Evolutionary conservation across 2,329 filamentous ascomycete species (phyloP).

Genomic region (Verticillium longisporum): DNA sequence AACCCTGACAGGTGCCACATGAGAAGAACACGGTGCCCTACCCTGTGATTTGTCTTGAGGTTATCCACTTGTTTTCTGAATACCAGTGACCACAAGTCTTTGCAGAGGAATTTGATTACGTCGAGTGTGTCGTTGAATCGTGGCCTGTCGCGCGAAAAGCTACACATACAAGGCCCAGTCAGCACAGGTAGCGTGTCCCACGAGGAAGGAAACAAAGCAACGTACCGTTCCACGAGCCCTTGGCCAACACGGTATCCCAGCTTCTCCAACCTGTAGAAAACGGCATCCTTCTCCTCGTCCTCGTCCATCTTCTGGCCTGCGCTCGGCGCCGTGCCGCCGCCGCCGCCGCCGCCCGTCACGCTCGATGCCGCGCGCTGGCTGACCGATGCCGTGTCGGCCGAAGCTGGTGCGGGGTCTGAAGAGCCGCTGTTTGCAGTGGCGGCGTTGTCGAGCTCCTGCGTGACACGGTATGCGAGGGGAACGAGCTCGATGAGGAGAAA

Average conservation of each 20-base stretch:
- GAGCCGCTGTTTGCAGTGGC: constrained; percentile 24
- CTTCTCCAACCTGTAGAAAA: constrained; percentile 76
- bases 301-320: constrained; percentile 49
- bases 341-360: constrained; percentile 12
- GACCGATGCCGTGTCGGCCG: constrained; percentile 6
- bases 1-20: too few species aligned
- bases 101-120: constrained; percentile 97
- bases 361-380: constrained; percentile 15
- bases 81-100: constrained; percentile 91
- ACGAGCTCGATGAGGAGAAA: constrained; percentile 95
- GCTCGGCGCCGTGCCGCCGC: constrained; percentile 7
- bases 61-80: constrained; percentile 99
- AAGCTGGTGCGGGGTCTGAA: constrained; percentile 7
- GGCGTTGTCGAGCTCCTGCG: constrained; percentile 59
- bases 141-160: constrained; percentile 76
- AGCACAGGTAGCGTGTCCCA: not conserved
- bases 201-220: constrained; percentile 8
- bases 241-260: constrained; percentile 89
- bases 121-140: constrained; percentile 90
- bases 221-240: constrained; percentile 82
- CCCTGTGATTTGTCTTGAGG: constrained; percentile 93
- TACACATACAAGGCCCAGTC: constrained; percentile 21
- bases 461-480: constrained; percentile 83
- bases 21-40: constrained; percentile 27
- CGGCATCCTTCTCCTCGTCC: constrained; percentile 77